Evolutionary conservation across 331 rosid species (phyloP), one percentile per base, ranked within the genome.

Genomic region (Acacia pycnantha): DNA sequence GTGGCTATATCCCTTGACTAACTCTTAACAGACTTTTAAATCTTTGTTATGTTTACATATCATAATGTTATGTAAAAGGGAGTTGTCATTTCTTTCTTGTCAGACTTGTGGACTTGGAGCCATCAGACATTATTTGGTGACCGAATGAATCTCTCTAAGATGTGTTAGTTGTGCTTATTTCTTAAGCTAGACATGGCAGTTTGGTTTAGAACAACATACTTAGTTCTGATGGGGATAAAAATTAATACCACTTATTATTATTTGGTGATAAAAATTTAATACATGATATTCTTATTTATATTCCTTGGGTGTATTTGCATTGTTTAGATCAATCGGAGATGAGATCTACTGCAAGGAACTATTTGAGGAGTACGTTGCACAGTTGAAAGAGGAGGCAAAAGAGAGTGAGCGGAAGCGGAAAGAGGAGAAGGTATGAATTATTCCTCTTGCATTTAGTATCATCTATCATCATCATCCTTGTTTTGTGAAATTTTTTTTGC

Each of bases 401-500:
- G 98, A 95, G 85, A 91, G 54, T 18, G 97, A 93, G 83, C 87
- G 89, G 74, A 93, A 88, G 87, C 87, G 97, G 70, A 91, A 91
- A 84, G 98, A 93, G 82, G 97, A 95, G 73, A 95, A 89, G 97
- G 98, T 93, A 91, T 27, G 80, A 50, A 27, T 47, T 74, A 68
- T 77, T 59, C 43, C 48, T 71, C 44, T 73, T 59, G 21, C 69
- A 76, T 48, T 27, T 37, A 51, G 50, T 29, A 48, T 73, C 27
- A 48, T 22, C 24, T 3, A 0, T 72, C 21, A 43, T 46, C 26
- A n/a, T 11, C 26, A 4, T 21, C 51, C 2, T 16, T 65, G 22
- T 31, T 65, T 64, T 27, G 10, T 64, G 69, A 64, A 64, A 64
- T 11, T 61, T 61, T 29, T 29, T n/a, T 27, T 29, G 8, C 41